These are phyloP conservation scores for Fragilaria crotonensis DNA, from an alignment of 108 stramenopile species.

Conservation along the genomic window DNA sequence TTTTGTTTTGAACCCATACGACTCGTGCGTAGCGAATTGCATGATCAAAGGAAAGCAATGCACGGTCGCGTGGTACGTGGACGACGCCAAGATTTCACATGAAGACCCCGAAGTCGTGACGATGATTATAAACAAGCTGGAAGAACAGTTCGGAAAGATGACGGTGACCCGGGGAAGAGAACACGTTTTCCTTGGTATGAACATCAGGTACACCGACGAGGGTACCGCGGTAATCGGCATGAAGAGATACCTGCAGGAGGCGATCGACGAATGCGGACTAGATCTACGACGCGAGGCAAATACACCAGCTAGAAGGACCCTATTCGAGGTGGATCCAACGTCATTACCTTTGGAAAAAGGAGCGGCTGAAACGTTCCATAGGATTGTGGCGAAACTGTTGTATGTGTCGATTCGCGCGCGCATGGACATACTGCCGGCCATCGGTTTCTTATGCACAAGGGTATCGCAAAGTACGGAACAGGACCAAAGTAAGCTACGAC, in stretches of 20 bases:
- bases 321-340: not conserved
- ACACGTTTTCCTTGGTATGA: constrained; percentile 44
- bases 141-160: constrained; percentile 11
- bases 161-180: constrained; percentile 17
- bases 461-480: not conserved
- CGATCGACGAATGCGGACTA: constrained; percentile 6
- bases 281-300: not conserved
- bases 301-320: not conserved
- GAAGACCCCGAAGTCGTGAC: constrained; percentile 4
- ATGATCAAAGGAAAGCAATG: constrained; percentile 19
- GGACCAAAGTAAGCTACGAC: not conserved
- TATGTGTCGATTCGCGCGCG: not conserved
- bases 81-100: constrained; percentile 41
- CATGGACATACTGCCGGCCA: not conserved
- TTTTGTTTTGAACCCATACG: constrained; percentile 7
- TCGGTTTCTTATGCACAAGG: not conserved
- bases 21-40: constrained; percentile 14
- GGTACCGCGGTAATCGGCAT: constrained; percentile 23
- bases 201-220: constrained; percentile 15
- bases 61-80: constrained; percentile 21
- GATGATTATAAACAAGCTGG: constrained; percentile 3
- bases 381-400: not conserved
- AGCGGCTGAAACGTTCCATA: not conserved
- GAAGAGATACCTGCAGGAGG: constrained; percentile 14
- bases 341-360: not conserved